These are phyloP conservation scores for Kodamaea sp. DNA, from an alignment of 1,139 yeast genomes.

Conservation along the genomic window DNA sequence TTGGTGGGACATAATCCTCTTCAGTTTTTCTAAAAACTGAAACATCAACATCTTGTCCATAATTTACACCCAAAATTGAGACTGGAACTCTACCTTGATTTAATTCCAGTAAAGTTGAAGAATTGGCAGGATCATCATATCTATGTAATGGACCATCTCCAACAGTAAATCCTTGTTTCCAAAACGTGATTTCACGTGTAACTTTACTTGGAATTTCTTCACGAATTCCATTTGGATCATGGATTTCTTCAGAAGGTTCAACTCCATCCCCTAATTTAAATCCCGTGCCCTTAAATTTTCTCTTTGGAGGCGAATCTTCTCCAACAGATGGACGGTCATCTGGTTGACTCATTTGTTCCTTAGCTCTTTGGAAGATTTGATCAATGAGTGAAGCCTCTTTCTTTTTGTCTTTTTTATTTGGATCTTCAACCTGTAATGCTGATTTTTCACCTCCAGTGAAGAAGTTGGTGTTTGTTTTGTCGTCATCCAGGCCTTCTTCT, in stretches of 20 bases:
- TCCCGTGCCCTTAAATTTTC: slow-evolving; percentile 66
- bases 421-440: slow-evolving; percentile 90
- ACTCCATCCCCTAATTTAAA: slow-evolving; percentile 71
- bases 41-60: slow-evolving; percentile 96
- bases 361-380: slow-evolving; percentile 45
- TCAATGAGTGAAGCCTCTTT: slow-evolving; percentile 45
- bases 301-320: slow-evolving; percentile 12
- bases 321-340: slow-evolving; percentile 44
- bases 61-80: slow-evolving; percentile 71
- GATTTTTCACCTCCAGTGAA: slow-evolving; percentile 97
- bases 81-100: slow-evolving; percentile 94
- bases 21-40: slow-evolving; percentile 76
- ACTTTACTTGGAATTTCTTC: slow-evolving; percentile 48
- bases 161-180: slow-evolving; percentile 95
- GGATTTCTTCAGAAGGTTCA: slow-evolving; percentile 37
- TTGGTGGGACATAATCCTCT: slow-evolving; percentile 77
- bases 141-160: slow-evolving; percentile 84
- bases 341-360: slow-evolving; percentile 38
- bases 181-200: slow-evolving; percentile 77
- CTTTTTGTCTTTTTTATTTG: slow-evolving; percentile 47
- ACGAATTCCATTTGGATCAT: slow-evolving; percentile 27
- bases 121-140: slow-evolving; percentile 88
- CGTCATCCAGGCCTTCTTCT: slow-evolving; percentile 55
- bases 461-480: slow-evolving; percentile 64
- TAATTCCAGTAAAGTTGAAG: slow-evolving; percentile 70